A percentile compares a stretch with the other conserved stretches of the same genome.
These are phyloP conservation scores for Hyphodiscus sp. DNA, from an alignment of 2,329 filamentous ascomycete genomes.

Conservation along the genomic window DNA sequence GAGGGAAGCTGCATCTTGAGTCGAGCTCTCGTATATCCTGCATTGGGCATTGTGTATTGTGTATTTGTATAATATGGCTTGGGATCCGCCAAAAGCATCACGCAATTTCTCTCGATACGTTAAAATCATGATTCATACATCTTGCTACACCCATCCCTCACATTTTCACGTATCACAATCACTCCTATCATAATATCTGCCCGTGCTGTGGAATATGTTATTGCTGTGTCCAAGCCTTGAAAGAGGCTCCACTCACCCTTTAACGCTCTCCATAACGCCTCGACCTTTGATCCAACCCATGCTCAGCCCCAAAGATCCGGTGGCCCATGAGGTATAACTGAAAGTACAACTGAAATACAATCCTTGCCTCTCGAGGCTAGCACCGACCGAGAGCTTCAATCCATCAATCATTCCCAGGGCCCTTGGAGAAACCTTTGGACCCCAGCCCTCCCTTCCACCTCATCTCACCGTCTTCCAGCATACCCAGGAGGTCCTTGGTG, in stretches of 20 bases:
- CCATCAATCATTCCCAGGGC: too few species aligned
- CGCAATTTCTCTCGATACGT: not conserved
- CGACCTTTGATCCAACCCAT: not conserved
- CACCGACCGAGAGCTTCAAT: too few species aligned
- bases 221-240: not conserved
- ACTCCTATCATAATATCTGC: not conserved
- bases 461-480: constrained; percentile 18
- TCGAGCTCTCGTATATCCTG: not conserved
- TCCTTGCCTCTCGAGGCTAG: too few species aligned
- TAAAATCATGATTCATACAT: too few species aligned
- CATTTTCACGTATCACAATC: not conserved
- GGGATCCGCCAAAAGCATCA: not conserved
- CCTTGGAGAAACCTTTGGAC: too few species aligned
- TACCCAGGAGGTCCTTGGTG: constrained; percentile 27
- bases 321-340: too few species aligned
- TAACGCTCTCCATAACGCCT: not conserved
- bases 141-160: too few species aligned
- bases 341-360: too few species aligned
- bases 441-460: not conserved
- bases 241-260: not conserved
- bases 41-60: not conserved
- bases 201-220: not conserved
- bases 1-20: not conserved
- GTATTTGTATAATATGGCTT: constrained; percentile 2
- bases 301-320: too few species aligned